Conservation (phyloP, 176 grass and related monocot genomes). For the Oryza nivara region DNA sequence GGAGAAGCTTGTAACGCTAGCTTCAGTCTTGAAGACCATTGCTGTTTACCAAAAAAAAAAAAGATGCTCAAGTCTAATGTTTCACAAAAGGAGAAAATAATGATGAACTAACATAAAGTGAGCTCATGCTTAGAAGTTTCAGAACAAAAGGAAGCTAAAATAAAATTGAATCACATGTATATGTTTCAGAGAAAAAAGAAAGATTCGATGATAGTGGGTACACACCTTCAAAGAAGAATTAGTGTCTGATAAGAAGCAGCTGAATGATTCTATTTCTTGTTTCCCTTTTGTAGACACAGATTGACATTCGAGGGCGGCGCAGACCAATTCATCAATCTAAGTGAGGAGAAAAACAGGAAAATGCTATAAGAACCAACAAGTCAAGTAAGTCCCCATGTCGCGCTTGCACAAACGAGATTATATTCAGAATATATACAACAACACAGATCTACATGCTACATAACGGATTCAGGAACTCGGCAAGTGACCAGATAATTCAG, state of each 20-base stretch:
- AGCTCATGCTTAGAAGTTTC: neutral
- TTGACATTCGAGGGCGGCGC: constrained; percentile 56
- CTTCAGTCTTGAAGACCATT: constrained; percentile 71
- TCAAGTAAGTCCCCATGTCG: constrained; percentile 9
- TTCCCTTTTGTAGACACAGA: constrained; percentile 51
- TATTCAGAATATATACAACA: neutral
- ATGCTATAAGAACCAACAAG: constrained; percentile 13
- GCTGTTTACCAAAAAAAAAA: constrained; percentile 54
- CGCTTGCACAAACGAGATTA: constrained; percentile 17
- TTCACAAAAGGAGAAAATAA: neutral
- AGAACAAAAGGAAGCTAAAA: neutral
- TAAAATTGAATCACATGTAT: neutral
- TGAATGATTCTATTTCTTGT: constrained; percentile 82
- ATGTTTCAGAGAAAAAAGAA: constrained; percentile 17
- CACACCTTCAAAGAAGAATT: constrained; percentile 75
- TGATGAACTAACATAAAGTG: neutral
- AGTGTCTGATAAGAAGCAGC: constrained; percentile 60
- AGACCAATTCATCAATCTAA: constrained; percentile 74
- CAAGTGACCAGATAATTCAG: neutral
- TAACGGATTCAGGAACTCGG: neutral
- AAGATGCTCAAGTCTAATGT: neutral
- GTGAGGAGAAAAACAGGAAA: constrained; percentile 15
- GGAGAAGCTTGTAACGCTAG: constrained; percentile 54
- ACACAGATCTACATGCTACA: neutral
- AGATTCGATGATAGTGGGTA: constrained; percentile 16